Evolutionary conservation across 2,329 filamentous ascomycete species (phyloP).

Genomic region (Penicillium decumbens): DNA sequence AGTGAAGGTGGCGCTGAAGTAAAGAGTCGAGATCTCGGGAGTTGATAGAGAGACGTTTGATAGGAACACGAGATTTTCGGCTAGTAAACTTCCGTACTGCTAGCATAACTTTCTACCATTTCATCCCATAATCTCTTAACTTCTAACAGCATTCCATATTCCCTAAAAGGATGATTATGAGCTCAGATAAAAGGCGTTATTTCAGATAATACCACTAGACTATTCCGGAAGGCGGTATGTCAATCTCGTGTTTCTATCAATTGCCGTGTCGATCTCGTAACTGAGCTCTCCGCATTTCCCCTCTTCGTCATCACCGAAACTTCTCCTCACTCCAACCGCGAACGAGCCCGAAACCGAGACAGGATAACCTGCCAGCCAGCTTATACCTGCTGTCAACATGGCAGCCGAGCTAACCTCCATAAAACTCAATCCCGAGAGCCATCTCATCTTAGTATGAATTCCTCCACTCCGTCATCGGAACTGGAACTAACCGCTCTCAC

Average conservation of each 20-base stretch:
- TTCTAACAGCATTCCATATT: no score
- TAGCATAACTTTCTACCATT: no score
- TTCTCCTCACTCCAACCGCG: neutral
- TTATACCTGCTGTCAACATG: constrained; percentile 23
- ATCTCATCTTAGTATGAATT: constrained; percentile 44
- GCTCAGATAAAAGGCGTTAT: no score
- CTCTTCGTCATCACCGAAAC: constrained; percentile 5
- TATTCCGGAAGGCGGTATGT: no score
- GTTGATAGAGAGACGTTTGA: no score
- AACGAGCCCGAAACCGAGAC: neutral
- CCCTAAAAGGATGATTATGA: no score
- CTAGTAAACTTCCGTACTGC: no score
- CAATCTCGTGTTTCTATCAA: no score
- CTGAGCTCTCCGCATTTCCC: constrained; percentile 5
- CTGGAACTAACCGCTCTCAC: constrained; percentile 5
- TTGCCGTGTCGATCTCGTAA: neutral
- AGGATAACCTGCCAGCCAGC: neutral
- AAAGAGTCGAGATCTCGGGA: neutral
- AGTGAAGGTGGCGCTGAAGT: no score
- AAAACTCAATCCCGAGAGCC: constrained; percentile 49
- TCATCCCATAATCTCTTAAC: no score
- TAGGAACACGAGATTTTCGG: no score
- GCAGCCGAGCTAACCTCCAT: constrained; percentile 44
- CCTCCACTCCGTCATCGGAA: constrained; percentile 9
- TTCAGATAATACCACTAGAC: no score